Conservation (phyloP, 208 protist genomes). For the Trypanosoma brucei region DNA sequence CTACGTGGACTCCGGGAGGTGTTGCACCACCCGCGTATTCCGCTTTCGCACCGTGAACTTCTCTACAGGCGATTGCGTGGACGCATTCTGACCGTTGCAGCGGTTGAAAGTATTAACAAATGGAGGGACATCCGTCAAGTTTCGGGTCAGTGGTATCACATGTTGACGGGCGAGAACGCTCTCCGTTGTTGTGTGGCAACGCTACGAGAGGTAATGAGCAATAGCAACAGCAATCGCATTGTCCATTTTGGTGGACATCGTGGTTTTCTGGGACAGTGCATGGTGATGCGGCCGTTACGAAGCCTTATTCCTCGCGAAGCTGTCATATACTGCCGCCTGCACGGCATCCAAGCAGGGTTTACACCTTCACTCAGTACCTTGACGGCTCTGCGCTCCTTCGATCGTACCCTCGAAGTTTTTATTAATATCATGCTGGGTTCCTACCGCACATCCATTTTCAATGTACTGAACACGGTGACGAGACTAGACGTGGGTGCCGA, state of each 20-base stretch:
- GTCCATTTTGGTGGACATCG: slow-evolving; percentile 42
- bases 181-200: slow-evolving; percentile 36
- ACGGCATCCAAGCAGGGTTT: slow-evolving; percentile 39
- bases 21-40: slow-evolving; percentile 42
- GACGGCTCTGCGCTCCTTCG: slow-evolving; percentile 42
- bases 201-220: slow-evolving; percentile 56
- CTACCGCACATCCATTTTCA: slow-evolving; percentile 77
- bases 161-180: slow-evolving; percentile 60
- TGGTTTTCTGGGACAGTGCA: slow-evolving; percentile 27
- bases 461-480: slow-evolving; percentile 65
- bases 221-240: slow-evolving; percentile 32
- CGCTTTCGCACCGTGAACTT: slow-evolving; percentile 52
- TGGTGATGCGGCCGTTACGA: slow-evolving; percentile 61
- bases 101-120: slow-evolving; percentile 20
- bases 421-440: slow-evolving; percentile 35
- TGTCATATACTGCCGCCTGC: slow-evolving; percentile 49
- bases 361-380: slow-evolving; percentile 51
- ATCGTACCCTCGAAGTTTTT: slow-evolving; percentile 64
- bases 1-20: slow-evolving; percentile 25
- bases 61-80: slow-evolving; percentile 44
- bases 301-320: slow-evolving; percentile 61
- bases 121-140: slow-evolving; percentile 9
- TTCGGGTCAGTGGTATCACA: slow-evolving; percentile 23
- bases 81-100: slow-evolving; percentile 34
- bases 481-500: slow-evolving; percentile 34